Conservation (phyloP, 768 basidiomycete species). For the Galerina sulciceps region DNA sequence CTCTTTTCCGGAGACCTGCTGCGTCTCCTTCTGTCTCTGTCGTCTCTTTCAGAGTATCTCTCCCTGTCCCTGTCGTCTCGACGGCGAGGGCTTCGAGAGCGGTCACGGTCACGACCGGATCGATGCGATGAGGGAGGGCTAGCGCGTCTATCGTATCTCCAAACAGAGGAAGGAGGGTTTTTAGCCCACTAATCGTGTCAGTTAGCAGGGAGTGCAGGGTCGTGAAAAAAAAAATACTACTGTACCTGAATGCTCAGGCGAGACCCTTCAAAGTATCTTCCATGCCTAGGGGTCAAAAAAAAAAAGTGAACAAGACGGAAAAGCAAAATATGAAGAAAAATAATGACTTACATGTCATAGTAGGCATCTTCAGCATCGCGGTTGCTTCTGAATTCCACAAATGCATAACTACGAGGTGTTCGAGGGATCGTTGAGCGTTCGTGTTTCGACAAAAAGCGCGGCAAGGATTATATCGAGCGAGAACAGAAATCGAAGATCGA, state of each 20-base stretch:
- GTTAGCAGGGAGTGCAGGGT: neutral
- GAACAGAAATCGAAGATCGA: constrained; percentile 16
- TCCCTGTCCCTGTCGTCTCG: constrained; percentile 30
- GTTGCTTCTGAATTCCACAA: constrained; percentile 40
- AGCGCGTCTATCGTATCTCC: constrained; percentile 36
- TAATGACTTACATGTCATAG: constrained; percentile 37
- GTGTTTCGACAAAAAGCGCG: constrained; percentile 26
- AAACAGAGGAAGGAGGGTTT: constrained; percentile 41
- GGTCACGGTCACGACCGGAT: constrained; percentile 28
- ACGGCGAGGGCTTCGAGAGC: constrained; percentile 33
- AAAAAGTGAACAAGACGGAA: neutral
- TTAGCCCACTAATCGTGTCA: constrained; percentile 37
- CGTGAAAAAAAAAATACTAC: neutral
- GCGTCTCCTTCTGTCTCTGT: constrained; percentile 24
- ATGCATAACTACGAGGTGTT: constrained; percentile 39
- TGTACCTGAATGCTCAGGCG: constrained; percentile 39
- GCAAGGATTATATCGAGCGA: constrained; percentile 15
- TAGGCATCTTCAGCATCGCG: constrained; percentile 44
- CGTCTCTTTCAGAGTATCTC: constrained; percentile 26
- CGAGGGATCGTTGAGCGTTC: constrained; percentile 37
- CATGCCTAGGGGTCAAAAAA: constrained; percentile 30
- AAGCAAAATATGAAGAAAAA: neutral
- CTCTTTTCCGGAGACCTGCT: constrained; percentile 29
- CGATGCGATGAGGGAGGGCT: constrained; percentile 22
- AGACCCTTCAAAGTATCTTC: constrained; percentile 40